Evolutionary conservation across 2,329 filamentous ascomycete species (phyloP).

Genomic region (Gliomastix tumulicola): DNA sequence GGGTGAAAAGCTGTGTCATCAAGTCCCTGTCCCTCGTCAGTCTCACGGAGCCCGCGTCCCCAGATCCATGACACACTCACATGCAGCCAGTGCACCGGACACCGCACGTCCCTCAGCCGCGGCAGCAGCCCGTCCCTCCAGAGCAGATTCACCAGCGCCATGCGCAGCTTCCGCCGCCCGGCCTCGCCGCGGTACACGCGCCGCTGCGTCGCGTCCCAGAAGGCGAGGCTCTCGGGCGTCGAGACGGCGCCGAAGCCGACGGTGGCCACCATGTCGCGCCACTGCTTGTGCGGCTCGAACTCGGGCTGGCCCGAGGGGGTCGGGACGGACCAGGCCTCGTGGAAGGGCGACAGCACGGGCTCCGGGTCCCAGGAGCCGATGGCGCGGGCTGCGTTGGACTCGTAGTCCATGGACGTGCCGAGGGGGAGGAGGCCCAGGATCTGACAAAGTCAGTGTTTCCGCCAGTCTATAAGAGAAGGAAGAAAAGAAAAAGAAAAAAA

Average conservation of each 20-base stretch:
- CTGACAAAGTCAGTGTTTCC: slow-evolving; percentile 14
- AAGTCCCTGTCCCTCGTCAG: no score
- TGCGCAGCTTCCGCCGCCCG: slow-evolving; percentile 38
- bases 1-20: slow-evolving; percentile 69
- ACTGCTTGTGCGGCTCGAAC: slow-evolving; percentile 39
- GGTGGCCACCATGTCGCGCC: slow-evolving; percentile 33
- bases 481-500: no score
- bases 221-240: slow-evolving; percentile 24
- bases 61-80: slow-evolving; percentile 26
- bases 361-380: slow-evolving; percentile 44
- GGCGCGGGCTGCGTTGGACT: slow-evolving; percentile 35
- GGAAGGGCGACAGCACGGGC: slow-evolving; percentile 30
- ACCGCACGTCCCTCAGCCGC: slow-evolving; percentile 38
- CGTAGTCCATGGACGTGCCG: slow-evolving; percentile 46
- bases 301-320: slow-evolving; percentile 33
- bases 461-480: neutral
- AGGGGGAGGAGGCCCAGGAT: slow-evolving; percentile 39
- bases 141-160: slow-evolving; percentile 34
- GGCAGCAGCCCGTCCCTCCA: slow-evolving; percentile 39
- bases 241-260: slow-evolving; percentile 38
- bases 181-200: slow-evolving; percentile 40
- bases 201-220: slow-evolving; percentile 39
- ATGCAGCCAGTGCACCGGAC: slow-evolving; percentile 46
- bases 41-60: no score
- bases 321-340: slow-evolving; percentile 30